Evolutionary conservation across 2,329 filamentous ascomycete species (phyloP), one percentile per base, ranked within the genome.

Genomic region (Zarea fungicola): DNA sequence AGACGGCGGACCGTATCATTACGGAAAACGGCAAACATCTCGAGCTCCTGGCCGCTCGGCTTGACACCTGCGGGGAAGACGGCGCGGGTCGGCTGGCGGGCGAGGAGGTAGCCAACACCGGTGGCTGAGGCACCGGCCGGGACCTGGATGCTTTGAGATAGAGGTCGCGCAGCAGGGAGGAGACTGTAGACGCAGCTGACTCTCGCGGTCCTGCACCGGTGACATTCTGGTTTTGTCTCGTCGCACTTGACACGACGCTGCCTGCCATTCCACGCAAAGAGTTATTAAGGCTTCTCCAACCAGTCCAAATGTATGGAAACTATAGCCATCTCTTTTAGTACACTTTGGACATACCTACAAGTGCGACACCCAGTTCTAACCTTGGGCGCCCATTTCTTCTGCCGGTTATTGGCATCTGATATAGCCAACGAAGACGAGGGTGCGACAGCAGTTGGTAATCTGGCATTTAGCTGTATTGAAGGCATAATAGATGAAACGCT

Each of bases 191-290:
- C 21, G 13, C 37, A 40, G 6, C 28, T 23, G 19, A 40, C 18
- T 23, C 18, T 40, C 19, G 52, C 54, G n/a, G 42, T 52, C 9
- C 31, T 32, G 37, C 60, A 63, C 34, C 59, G 52, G 9, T 42
- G 42, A 31, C 60, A 63, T 1, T 50, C 22, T 8, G 60, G 60
- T 23, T 52, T 50, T 2, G 39, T 51, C 47, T 63, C 60, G 34
- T 63, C 60, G 22, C 60, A 62, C 47, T 61, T 62, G 28, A 63
- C 55, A 34, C 53, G 56, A 11, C 60, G 55, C 21, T 52, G 51
- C 34, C 60, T 60, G 39, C n/a, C n/a, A n/a, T n/a, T n/a, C n/a
- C n/a, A n/a, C n/a, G n/a, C n/a, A n/a, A n/a, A n/a, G n/a, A n/a
- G n/a, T n/a, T n/a, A n/a, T n/a, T n/a, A n/a, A n/a, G n/a, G n/a